phyloP scores from a whole-genome alignment of 2,329 filamentous ascomycete genomes.

The Talaromyces islandicus region DNA sequence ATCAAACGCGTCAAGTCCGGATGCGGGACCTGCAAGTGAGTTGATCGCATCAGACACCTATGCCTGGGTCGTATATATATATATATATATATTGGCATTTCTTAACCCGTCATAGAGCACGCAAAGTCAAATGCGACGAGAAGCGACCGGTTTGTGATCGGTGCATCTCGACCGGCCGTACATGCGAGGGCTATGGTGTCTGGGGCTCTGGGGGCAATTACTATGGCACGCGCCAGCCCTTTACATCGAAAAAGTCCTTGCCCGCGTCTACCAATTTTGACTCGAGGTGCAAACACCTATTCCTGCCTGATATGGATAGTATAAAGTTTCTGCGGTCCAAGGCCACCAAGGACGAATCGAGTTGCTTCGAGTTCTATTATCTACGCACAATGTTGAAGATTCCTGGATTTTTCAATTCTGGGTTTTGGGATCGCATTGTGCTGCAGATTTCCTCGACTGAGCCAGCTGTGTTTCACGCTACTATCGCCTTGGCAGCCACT shows the following conservation, averaged over 20 bases:
- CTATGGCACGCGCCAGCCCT: background rate
- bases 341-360: background rate
- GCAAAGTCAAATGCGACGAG: constrained; percentile 4
- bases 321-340: background rate
- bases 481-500: constrained; percentile 12
- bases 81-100: too few relatives aligned
- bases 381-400: constrained; percentile 3
- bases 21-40: constrained; percentile 7
- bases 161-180: background rate
- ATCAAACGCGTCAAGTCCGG: constrained; percentile 3
- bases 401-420: background rate
- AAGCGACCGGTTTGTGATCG: background rate
- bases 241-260: background rate
- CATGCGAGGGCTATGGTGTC: constrained; percentile 5
- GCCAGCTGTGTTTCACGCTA: constrained; percentile 15
- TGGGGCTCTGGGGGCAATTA: constrained; percentile 5
- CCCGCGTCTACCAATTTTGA: background rate
- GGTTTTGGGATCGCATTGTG: constrained; percentile 10
- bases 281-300: background rate
- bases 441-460: constrained; percentile 12
- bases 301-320: background rate
- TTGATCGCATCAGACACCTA: background rate
- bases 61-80: background rate
- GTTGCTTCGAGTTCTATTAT: constrained; percentile 6
- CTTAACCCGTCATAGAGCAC: background rate